Evolutionary conservation across 306 rosid species (phyloP).

Genomic region (Castanea sativa): DNA sequence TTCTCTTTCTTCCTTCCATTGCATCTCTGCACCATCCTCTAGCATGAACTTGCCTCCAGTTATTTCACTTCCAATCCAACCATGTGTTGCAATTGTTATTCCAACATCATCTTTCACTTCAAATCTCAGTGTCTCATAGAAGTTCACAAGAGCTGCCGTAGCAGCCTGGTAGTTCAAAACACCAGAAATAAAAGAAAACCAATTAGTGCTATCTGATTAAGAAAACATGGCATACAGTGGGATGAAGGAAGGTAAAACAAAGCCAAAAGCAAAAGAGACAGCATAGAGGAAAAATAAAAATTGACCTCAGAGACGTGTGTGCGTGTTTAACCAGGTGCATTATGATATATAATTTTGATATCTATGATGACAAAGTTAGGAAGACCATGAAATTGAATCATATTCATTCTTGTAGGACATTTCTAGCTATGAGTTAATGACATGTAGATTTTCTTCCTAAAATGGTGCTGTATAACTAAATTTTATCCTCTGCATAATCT

Average conservation of each 20-base stretch:
- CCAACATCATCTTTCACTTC: constrained; percentile 76
- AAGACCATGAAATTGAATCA: no score
- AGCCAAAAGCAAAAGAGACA: background rate
- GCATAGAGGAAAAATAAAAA: background rate
- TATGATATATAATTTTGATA: no score
- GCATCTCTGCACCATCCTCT: constrained; percentile 88
- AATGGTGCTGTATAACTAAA: background rate
- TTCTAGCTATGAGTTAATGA: background rate
- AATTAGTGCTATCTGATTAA: background rate
- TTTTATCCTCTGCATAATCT: background rate
- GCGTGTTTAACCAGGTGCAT: background rate
- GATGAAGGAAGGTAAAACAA: background rate
- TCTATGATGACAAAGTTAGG: no score
- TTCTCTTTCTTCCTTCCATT: constrained; percentile 92
- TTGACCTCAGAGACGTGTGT: background rate
- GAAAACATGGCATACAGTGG: no score
- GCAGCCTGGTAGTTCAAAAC: constrained; percentile 49
- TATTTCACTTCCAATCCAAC: constrained; percentile 83
- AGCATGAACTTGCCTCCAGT: constrained; percentile 79
- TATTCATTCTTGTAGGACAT: background rate
- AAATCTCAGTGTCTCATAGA: constrained; percentile 78
- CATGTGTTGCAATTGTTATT: constrained; percentile 81
- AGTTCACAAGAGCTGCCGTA: constrained; percentile 73
- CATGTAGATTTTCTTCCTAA: background rate
- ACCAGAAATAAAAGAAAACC: background rate